phyloP scores from a whole-genome alignment of 345 rosid genomes.

The Eucalyptus decipiens region DNA sequence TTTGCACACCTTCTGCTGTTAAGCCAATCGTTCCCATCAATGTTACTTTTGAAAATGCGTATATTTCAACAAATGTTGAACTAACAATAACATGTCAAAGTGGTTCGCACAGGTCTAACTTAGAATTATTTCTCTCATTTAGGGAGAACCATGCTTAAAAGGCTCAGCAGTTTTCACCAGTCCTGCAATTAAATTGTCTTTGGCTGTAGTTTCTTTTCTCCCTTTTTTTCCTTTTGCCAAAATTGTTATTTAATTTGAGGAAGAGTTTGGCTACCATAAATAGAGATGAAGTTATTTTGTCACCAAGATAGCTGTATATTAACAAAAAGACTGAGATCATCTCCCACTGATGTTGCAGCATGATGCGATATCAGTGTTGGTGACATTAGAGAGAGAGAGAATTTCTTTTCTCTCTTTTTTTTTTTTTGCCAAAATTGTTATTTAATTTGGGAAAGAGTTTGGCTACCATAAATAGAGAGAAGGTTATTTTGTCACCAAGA shows the following conservation, averaged over 20 bases:
- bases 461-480: neutral
- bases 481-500: neutral
- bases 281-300: neutral
- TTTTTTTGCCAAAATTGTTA: neutral
- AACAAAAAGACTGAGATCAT: neutral
- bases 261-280: neutral
- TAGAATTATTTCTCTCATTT: neutral
- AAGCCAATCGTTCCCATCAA: neutral
- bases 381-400: neutral
- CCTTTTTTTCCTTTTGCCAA: neutral
- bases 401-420: neutral
- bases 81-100: neutral
- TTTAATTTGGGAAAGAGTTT: neutral
- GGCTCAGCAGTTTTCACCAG: neutral
- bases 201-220: neutral
- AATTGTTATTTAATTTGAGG: neutral
- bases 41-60: neutral
- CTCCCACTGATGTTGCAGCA: neutral
- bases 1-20: neutral
- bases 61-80: neutral
- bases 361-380: neutral
- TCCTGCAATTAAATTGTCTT: neutral
- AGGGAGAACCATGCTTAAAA: neutral
- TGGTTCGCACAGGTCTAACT: neutral
- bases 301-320: neutral